Evolutionary conservation across 2,329 filamentous ascomycete genomes (phyloP), one percentile per base, ranked within the genome.

Genomic region (Claviceps paspali): DNA sequence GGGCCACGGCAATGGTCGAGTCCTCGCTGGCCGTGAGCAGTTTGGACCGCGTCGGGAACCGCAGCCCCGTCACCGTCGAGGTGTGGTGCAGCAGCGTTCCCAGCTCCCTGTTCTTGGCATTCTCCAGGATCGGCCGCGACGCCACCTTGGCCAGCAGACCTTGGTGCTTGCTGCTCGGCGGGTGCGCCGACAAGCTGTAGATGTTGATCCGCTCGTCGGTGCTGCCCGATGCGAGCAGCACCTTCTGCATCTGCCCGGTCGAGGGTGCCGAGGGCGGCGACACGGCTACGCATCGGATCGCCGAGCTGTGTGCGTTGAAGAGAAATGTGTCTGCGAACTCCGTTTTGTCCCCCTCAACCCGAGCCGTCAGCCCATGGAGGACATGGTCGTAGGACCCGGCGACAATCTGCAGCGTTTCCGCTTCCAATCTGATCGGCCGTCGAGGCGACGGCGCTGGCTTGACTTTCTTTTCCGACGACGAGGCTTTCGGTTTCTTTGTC

Each of bases 151-250:
- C 79, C 35, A 87, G 65, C 2, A 71, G 60, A 35, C 73, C 70
- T 44, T 68, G 65, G 43, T 68, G 63, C 53, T 63, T 75, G 45
- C 60, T 61, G 48, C 56, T 69, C 41, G 70, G 76, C 38, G 74
- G 74, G 47, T 76, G 74, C 19, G 70, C 76, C 10, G 87, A 93
- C 38, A 98, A 66, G 42, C 79, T 85, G 67, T 94, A 98, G 38
- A 98, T 70, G 54, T 98, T 95, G 63, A 98, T 83, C 44, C 85
- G 77, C 61, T 95, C 86, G 59, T 98, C 91, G 18, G 84, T 92
- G 57, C 82, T 81, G 47, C 91, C 91, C 8, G 82, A 93, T 10
- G 91, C 91, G 34, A 98, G 74, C 47, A 91, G 79, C 35, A 94
- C 72, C 55, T 91, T 94, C 53, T 84, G 80, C n/a, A 64, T 61